A percentile compares a stretch with the other conserved stretches of the same genome.
These are phyloP conservation scores for Aspergillus spinulosporus DNA, from an alignment of 2,329 filamentous ascomycete genomes.

Conservation along the genomic window DNA sequence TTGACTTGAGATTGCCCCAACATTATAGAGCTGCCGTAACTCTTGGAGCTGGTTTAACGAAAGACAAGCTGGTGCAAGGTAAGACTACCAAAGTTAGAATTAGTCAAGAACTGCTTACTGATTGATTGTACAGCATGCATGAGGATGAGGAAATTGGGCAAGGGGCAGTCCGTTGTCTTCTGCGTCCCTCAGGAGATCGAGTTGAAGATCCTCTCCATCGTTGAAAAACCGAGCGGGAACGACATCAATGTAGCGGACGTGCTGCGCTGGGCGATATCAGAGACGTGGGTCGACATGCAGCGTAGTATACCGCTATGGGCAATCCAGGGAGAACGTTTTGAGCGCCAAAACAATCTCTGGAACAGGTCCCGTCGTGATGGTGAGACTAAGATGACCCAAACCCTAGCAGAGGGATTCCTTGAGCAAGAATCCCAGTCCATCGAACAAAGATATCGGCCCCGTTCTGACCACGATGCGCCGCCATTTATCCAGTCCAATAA, in stretches of 20 bases:
- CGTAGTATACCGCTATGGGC: conserved; percentile 41
- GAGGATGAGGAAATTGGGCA: conserved; percentile 67
- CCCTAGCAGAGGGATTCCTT: no score
- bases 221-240: conserved; percentile 8
- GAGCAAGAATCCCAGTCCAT: no score
- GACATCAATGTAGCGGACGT: conserved; percentile 57
- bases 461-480: no score
- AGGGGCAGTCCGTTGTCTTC: conserved; percentile 66
- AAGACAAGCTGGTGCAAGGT: conserved; percentile 49
- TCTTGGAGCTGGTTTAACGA: conserved; percentile 63
- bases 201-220: conserved; percentile 43
- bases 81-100: conserved; percentile 39
- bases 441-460: no score
- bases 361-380: no score
- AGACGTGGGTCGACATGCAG: conserved; percentile 55
- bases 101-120: no score
- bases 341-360: no score
- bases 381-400: no score
- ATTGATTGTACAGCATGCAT: conserved; percentile 55
- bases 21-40: conserved; percentile 66
- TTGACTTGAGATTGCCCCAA: conserved; percentile 62
- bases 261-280: conserved; percentile 59
- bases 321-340: no score
- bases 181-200: conserved; percentile 43
- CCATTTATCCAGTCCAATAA: no score